Base-by-base conservation (phyloP, 192 early-diverging fungal species). In the Geosiphon pyriformis region DNA sequence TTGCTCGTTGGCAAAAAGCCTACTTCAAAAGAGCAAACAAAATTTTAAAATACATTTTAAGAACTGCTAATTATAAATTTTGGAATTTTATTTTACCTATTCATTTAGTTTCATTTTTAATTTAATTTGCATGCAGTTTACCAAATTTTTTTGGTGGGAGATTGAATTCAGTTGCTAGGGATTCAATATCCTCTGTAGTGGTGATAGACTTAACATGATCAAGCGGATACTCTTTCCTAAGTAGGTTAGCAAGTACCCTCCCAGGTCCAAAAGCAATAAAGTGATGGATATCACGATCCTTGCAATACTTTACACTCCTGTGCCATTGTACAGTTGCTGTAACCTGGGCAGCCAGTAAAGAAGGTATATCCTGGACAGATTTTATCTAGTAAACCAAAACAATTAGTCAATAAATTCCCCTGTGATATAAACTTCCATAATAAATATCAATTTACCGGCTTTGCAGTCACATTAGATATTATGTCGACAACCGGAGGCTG, bases 321-420 rank as follows among this genome's bases (percentile, higher is more conserved):
- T 90, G 86, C 96, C 96, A 98, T 58, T 93, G 85, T 11, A 96
- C 91, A 2, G 94, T 91, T 11, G 84, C 78, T 60, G 88, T 90
- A 4, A 94, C 89, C 70, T 95, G 94, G 61, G 78, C 70, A 4
- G 86, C 86, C 22, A 98, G 75, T 32, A 90, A 73, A 15, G 72
- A 69, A 33, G 84, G 82, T 42, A 93, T 90, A 12, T 89, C 84
- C 10, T 70, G 72, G 0, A 80, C 80, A 33, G 56, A 70, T 27
- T 54, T 68, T 64, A 78, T 68, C 71, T 75, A 74, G n/a, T 65
- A 51, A 3, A 42, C n/a, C 4, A 30, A 37, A 32, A 27, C 25
- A 12, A 52, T 18, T 17, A n/a, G 42, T 18, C n/a, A 51, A 30
- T 18, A 47, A 2, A 29, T 34, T 12, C 0, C 25, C 20, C 20